Evolutionary conservation across 1,284 basidiomycete species (phyloP).

Genomic region (Gymnopus androsaceus): DNA sequence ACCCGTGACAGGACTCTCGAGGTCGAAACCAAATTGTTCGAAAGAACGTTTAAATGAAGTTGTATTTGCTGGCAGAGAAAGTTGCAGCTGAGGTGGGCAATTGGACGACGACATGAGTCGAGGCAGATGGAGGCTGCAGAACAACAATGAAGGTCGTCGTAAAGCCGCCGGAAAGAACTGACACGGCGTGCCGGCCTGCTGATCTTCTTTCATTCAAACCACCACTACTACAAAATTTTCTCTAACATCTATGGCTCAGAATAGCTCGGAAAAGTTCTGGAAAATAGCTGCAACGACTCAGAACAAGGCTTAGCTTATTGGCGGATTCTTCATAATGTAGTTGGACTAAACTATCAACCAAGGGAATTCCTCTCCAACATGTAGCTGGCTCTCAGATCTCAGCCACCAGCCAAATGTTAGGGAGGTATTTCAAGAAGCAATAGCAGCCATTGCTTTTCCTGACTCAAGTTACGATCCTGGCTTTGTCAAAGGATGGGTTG

Average conservation of each 20-base stretch:
- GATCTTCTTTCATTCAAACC: background rate
- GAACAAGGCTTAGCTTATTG: no score
- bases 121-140: background rate
- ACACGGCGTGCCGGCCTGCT: background rate
- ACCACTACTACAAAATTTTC: background rate
- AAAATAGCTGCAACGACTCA: no score
- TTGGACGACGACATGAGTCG: constrained; percentile 36
- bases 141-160: background rate
- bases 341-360: no score
- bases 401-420: no score
- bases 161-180: constrained; percentile 7
- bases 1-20: constrained; percentile 41
- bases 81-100: constrained; percentile 46
- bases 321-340: no score
- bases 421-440: no score
- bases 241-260: background rate
- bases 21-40: constrained; percentile 54
- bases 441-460: no score
- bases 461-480: no score
- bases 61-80: constrained; percentile 43
- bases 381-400: no score
- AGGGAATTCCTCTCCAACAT: no score
- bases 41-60: constrained; percentile 61
- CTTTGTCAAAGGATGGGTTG: no score
- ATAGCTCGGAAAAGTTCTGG: no score